Evolutionary conservation across 2,329 filamentous ascomycete genomes (phyloP).

Genomic region (Dactylellina haptotyla): DNA sequence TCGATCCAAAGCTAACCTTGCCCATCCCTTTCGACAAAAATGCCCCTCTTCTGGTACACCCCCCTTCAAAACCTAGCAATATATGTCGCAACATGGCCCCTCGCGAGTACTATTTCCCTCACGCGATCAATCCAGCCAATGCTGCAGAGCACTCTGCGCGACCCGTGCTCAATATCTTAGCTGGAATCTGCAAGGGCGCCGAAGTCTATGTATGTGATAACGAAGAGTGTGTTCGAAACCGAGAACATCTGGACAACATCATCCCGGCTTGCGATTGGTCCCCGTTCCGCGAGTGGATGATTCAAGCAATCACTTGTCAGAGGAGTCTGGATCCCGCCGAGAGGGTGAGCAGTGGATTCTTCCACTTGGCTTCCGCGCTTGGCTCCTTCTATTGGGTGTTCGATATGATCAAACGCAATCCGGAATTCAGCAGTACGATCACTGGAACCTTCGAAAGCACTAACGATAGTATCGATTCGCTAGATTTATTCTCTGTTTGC

Average conservation of each 20-base stretch:
- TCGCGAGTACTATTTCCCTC: background rate
- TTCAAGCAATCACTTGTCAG: conserved; percentile 23
- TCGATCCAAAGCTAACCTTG: background rate
- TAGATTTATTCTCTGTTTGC: conserved; percentile 20
- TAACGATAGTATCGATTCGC: background rate
- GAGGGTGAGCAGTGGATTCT: background rate
- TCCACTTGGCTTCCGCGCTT: conserved; percentile 6
- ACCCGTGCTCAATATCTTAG: conserved; percentile 17
- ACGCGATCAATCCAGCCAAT: background rate
- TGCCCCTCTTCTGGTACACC: background rate
- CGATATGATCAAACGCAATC: conserved; percentile 9
- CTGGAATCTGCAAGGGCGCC: conserved; percentile 8
- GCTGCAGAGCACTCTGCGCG: background rate
- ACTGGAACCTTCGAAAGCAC: conserved; percentile 9
- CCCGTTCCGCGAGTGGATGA: conserved; percentile 15
- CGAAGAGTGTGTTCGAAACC: background rate
- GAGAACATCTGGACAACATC: background rate
- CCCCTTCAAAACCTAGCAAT: background rate
- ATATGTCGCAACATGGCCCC: background rate
- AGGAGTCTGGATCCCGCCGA: background rate
- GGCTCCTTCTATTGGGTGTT: conserved; percentile 18
- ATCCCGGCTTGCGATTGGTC: conserved; percentile 20
- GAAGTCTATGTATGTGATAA: conserved; percentile 17
- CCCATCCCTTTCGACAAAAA: background rate
- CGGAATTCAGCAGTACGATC: background rate